Base-by-base conservation (phyloP, 257 asterid species). In the Vinca minor region DNA sequence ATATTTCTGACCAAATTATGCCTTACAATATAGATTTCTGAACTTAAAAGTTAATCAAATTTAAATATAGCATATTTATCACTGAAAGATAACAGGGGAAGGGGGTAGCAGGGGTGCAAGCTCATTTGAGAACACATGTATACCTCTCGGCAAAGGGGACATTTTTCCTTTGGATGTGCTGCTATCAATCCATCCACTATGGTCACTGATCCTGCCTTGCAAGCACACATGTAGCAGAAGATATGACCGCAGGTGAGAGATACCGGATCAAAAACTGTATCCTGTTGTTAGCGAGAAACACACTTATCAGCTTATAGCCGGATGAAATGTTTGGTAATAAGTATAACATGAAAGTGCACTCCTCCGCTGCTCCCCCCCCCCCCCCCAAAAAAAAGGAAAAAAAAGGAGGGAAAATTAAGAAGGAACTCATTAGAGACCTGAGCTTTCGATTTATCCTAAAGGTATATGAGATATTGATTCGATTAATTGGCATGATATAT, bases 111-210 rank as follows among this genome's bases (percentile, higher is more conserved):
- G 3, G 32, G 52, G 41, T 35, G 38, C 15, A 26, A 25, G 34
- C 42, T 44, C 34, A 18, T 23, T 31, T 8, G 13, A 52, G 34
- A 38, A 32, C 0, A n/a, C 26, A 21, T 1, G 11, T 32, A 14
- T 79, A 85, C 98, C 94, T 87, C 95, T 59, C 98, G 91, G 77
- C 98, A 92, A 44, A 92, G 81, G 18, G 98, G 94, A 64, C 96
- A 92, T 68, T 84, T 92, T 69, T 71, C 75, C 21, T 71, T 64
- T 23, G 62, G 67, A 59, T 42, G 59, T 64, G 91, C 93, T 48
- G 82, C 84, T 70, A 74, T 67, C 11, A 92, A 77, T 32, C 96
- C 95, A 47, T 92, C 96, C 23, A 92, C 88, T 38, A 85, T 56
- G 76, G 82, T 87, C 73, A 92, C 98, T 53, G 96, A 89, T 68